Conservation (phyloP, 2,329 filamentous ascomycete species). For the Hypoxylon sp. region DNA sequence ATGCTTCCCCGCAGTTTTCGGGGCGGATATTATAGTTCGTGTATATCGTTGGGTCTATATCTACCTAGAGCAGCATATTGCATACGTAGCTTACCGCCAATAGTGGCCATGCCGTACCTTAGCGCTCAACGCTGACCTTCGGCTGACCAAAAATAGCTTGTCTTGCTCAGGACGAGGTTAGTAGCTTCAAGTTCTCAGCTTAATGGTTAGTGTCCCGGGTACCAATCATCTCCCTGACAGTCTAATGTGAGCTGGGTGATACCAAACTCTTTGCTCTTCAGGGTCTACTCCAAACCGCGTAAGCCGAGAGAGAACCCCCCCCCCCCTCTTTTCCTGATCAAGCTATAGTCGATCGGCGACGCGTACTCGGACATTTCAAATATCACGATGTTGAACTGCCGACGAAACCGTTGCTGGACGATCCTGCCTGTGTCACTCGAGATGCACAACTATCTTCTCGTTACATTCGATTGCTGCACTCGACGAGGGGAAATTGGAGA, state of each 20-base stretch:
- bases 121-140: constrained; percentile 25
- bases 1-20: constrained; percentile 48
- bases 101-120: constrained; percentile 41
- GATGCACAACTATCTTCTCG: constrained; percentile 41
- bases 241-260: constrained; percentile 12
- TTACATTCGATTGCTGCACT: constrained; percentile 36
- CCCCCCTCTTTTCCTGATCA: constrained; percentile 10
- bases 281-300: constrained; percentile 6
- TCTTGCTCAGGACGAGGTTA: constrained; percentile 18
- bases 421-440: constrained; percentile 41
- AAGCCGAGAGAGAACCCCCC: constrained; percentile 24
- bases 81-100: constrained; percentile 37
- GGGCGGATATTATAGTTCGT: constrained; percentile 40
- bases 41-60: constrained; percentile 28
- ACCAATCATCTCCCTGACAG: constrained; percentile 13
- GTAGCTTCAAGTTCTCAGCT: constrained; percentile 23
- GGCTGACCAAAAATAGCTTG: constrained; percentile 12
- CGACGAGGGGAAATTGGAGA: constrained; percentile 47
- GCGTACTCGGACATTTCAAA: constrained; percentile 8
- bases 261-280: constrained; percentile 7
- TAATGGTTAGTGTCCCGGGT: constrained; percentile 3
- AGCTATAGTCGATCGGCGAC: constrained; percentile 26
- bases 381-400: constrained; percentile 45
- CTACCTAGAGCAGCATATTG: constrained; percentile 34
- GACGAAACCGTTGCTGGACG: constrained; percentile 38